A percentile compares a stretch with the other conserved stretches of the same genome.
Evolutionary conservation across 495 filamentous ascomycete species (phyloP).

Genomic region (Annulohypoxylon stygium): DNA sequence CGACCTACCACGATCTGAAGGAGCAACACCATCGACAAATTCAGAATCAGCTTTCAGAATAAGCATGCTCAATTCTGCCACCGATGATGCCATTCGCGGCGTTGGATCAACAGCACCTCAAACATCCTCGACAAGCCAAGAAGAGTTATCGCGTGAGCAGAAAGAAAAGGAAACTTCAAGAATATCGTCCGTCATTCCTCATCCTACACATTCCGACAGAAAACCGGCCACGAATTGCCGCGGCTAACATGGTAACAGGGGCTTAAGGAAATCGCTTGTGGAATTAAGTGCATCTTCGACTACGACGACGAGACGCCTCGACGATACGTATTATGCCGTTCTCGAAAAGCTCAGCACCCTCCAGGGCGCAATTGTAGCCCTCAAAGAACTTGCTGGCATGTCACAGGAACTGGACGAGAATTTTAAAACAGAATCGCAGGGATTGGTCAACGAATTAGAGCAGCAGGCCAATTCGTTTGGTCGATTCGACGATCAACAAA

Average conservation of each 20-base stretch:
- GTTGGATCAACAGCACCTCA: slow-evolving; percentile 15
- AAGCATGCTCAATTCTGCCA: slow-evolving; percentile 54
- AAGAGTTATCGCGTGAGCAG: slow-evolving; percentile 56
- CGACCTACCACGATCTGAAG: slow-evolving; percentile 58
- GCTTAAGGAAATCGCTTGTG: slow-evolving; percentile 57
- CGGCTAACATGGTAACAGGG: slow-evolving; percentile 52
- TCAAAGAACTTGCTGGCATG: slow-evolving; percentile 77
- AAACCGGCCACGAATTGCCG: not conserved
- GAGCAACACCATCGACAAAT: slow-evolving; percentile 58
- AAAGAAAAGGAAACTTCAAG: slow-evolving; percentile 56
- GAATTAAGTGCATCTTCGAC: slow-evolving; percentile 61
- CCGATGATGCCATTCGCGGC: slow-evolving; percentile 46
- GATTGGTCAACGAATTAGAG: slow-evolving; percentile 71
- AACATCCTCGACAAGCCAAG: slow-evolving; percentile 44
- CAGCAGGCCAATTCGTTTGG: slow-evolving; percentile 75
- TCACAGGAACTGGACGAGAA: slow-evolving; percentile 70
- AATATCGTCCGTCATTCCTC: slow-evolving; percentile 54
- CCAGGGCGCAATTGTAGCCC: slow-evolving; percentile 72
- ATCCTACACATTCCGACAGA: not conserved
- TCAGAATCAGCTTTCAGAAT: slow-evolving; percentile 58
- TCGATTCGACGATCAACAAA: slow-evolving; percentile 77
- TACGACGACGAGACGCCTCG: slow-evolving; percentile 77
- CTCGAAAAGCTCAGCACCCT: slow-evolving; percentile 80
- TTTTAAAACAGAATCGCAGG: slow-evolving; percentile 72
- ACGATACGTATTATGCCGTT: slow-evolving; percentile 87